Conservation (phyloP, 2,329 filamentous ascomycete genomes). For the Neopestalotiopsis sp. region DNA sequence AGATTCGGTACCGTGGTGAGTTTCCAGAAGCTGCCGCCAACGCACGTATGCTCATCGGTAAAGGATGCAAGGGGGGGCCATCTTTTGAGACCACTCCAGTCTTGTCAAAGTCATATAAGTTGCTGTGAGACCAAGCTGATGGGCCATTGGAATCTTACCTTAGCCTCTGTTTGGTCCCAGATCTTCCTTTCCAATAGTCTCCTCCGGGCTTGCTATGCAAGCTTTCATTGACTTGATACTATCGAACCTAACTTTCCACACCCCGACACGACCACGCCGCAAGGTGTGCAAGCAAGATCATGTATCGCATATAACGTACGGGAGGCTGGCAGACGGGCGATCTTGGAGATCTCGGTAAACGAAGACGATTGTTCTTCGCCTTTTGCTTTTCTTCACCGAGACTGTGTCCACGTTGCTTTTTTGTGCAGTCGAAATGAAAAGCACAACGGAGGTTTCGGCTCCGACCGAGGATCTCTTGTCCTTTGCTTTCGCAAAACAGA, state of each 20-base stretch:
- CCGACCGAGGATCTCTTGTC: conserved; percentile 40
- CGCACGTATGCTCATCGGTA: neutral
- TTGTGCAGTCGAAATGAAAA: neutral
- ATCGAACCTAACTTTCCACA: neutral
- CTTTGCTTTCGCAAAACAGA: conserved; percentile 43
- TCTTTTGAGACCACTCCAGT: neutral
- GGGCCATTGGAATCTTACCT: neutral
- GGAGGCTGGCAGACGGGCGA: neutral
- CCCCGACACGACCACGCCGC: neutral
- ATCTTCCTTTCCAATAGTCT: neutral
- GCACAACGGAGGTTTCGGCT: neutral
- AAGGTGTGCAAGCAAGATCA: neutral
- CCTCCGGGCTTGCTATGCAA: neutral
- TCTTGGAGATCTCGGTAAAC: neutral
- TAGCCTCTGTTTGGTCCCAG: neutral
- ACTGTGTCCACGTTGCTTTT: neutral
- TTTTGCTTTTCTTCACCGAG: neutral
- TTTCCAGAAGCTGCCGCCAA: conserved; percentile 1
- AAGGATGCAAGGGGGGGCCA: neutral
- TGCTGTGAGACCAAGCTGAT: neutral
- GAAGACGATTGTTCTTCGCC: neutral
- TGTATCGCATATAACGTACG: neutral
- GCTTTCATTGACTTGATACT: neutral
- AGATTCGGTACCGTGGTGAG: neutral
- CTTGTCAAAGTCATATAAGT: neutral